Conservation (phyloP, 1,284 basidiomycete genomes). For the Cutaneotrichosporon arboriforme region DNA sequence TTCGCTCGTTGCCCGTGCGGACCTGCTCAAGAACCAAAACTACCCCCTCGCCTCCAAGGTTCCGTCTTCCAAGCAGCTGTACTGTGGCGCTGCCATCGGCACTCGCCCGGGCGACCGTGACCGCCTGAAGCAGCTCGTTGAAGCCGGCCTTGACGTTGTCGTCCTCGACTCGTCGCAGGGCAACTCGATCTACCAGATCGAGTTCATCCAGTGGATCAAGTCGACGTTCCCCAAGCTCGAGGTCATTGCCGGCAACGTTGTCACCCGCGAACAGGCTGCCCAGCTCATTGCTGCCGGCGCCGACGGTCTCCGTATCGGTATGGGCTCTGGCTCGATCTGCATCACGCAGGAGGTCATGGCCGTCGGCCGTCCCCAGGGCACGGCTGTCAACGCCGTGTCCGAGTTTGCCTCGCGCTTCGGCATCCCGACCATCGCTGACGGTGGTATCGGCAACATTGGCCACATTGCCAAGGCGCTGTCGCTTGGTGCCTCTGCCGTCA, state of each 20-base stretch:
- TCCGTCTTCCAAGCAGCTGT: constrained; percentile 88
- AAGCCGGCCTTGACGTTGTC: constrained; percentile 93
- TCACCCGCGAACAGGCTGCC: constrained; percentile 95
- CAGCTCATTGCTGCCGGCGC: constrained; percentile 89
- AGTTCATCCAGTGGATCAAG: constrained; percentile 96
- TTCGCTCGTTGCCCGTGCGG: constrained; percentile 88
- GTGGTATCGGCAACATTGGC: constrained; percentile 91
- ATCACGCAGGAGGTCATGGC: constrained; percentile 99
- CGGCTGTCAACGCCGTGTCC: constrained; percentile 88
- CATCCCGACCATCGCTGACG: constrained; percentile 96
- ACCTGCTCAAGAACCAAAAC: constrained; percentile 96
- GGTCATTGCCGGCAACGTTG: constrained; percentile 95
- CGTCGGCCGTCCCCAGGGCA: constrained; percentile 96
- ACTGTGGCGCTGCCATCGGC: constrained; percentile 94
- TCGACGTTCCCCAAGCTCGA: constrained; percentile 73
- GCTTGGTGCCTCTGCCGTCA: constrained; percentile 89
- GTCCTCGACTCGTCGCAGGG: constrained; percentile 95
- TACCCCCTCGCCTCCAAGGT: constrained; percentile 93
- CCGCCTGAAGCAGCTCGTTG: constrained; percentile 76
- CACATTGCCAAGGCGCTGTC: constrained; percentile 96
- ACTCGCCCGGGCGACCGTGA: constrained; percentile 85
- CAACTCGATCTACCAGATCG: constrained; percentile 88
- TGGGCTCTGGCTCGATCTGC: constrained; percentile 98
- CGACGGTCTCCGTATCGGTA: constrained; percentile 88
- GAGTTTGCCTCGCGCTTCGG: constrained; percentile 88